Base-by-base conservation (phyloP, 1,284 basidiomycete genomes). In the Ustilago shanxiensis region DNA sequence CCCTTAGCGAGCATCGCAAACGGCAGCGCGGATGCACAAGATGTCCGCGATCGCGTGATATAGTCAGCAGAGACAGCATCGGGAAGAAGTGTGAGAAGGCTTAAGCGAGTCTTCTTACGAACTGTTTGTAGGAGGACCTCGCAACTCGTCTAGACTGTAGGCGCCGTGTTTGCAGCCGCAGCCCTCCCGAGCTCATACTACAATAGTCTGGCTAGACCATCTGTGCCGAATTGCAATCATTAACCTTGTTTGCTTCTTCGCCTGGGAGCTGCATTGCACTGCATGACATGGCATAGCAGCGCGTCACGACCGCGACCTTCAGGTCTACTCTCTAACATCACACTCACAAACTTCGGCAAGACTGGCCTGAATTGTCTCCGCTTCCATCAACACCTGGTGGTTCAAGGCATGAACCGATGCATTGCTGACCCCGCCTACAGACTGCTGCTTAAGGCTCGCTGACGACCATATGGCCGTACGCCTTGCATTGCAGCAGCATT, bases 341-440 rank as follows among this genome's bases (percentile, higher is more conserved):
- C 52, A 39, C n/a, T 49, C 33, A 54, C 52, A 39, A 54, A 54
- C 52, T 39, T 54, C 35, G 52, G 52, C 52, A 54, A 54, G 7
- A 33, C 37, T 24, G n/a, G 31, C 31, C 31, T 33, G 31, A 6
- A 33, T 39, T 13, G 14, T 14, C 14, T 33, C 31, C 31, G 13
- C 22, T 28, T 4, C 8, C 13, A 26, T 16, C 24, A 13, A 49
- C 47, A 24, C 24, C 22, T 49, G 47, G 47, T 49, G 3, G 44
- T 20, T 13, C 7, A 20, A 20, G n/a, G 22, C 47, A 29, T 29
- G 47, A 49, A 7, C 22, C 24, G 22, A 49, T 49, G 26, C 47
- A 28, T 8, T 7, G 47, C 47, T 49, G 11, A 14, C 26, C 24
- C 26, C 11, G 14, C n/a, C n/a, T n/a, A 28, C 9, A 49, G 28